Evolutionary conservation across 2,329 filamentous ascomycete species (phyloP), one percentile per base, ranked within the genome.

Genomic region (Cercospora berteroae): DNA sequence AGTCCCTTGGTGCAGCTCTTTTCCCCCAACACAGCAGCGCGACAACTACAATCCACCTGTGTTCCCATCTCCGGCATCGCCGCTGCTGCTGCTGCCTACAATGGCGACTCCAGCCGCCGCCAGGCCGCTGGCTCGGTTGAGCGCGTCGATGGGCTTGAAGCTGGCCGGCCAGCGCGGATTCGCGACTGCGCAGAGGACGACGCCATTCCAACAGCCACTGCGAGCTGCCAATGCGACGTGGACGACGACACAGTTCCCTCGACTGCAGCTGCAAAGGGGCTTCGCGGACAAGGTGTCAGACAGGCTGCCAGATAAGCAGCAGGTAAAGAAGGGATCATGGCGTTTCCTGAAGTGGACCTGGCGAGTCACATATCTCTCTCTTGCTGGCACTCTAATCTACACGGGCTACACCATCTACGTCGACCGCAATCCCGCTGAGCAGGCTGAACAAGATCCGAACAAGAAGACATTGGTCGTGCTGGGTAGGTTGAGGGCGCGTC

Each of bases 391-490:
- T 67, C 77, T 91, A 50, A 92, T 84, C 71, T 93, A 90, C 78
- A 83, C 94, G 67, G 87, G 86, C 74, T 97, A 95, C 80, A 87
- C 87, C 77, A 90, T 97, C 82, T 97, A 94, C 81, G 83, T 89
- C 60, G 88, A 92, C 79, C 89, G 92, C 75, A 87, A 96, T 80
- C 94, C 94, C 9, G 85, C 86, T 50, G 90, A 94, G 63, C 95
- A 98, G 83, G 82, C 86, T 67, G 84, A 88, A 70, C 89, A 91
- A 18, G 93, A 97, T 80, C 91, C 94, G 65, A 85, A 78, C 75
- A 99, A 98, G 90, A 99, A 99, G 87, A 99, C 94, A 10, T 86
- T 99, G 65, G 95, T 99, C 57, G 89, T 99, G 73, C 87, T 99
- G 65, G 95, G 95, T 97, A 87, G 63, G 77, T 69, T 36, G 33